phyloP scores from a whole-genome alignment of 495 filamentous ascomycete species.

The Patellaria atrata region DNA sequence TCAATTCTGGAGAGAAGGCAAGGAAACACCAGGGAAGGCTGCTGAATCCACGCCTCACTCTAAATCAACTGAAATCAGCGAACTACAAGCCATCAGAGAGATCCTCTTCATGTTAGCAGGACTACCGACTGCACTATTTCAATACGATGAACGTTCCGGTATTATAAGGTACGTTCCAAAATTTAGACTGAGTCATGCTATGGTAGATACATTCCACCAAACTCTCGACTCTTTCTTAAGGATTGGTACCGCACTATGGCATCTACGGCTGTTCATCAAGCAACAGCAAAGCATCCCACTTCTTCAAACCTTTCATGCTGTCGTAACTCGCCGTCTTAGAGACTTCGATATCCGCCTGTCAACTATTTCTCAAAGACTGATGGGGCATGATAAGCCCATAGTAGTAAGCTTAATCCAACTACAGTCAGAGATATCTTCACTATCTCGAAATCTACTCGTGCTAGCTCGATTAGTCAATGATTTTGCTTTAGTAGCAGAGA shows the following conservation, averaged over 20 bases:
- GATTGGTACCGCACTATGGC: conserved; percentile 34
- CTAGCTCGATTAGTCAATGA: conserved; percentile 34
- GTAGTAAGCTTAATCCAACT: conserved; percentile 46
- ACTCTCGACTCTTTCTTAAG: conserved; percentile 31
- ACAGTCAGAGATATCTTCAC: conserved; percentile 41
- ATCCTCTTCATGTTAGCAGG: conserved; percentile 73
- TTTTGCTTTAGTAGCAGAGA: conserved; percentile 15
- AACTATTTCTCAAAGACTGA: conserved; percentile 30
- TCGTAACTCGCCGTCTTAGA: conserved; percentile 30
- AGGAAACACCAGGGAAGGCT: conserved; percentile 13
- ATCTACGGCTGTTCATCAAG: conserved; percentile 33
- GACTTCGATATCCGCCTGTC: conserved; percentile 34
- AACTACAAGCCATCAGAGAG: conserved; percentile 63
- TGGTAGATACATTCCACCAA: conserved; percentile 23
- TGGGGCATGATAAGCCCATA: conserved; percentile 24
- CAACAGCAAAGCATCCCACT: conserved; percentile 31
- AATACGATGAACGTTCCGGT: conserved; percentile 26
- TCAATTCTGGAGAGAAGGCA: conserved; percentile 42
- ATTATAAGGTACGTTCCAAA: conserved; percentile 13
- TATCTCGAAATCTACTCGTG: conserved; percentile 35
- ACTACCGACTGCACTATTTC: conserved; percentile 58
- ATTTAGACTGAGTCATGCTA: conserved; percentile 10
- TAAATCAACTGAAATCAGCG: conserved; percentile 42
- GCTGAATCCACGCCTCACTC: conserved; percentile 17
- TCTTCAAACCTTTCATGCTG: conserved; percentile 41